Conservation (phyloP, 75 land plant species). For the Pinus tabuliformis region DNA sequence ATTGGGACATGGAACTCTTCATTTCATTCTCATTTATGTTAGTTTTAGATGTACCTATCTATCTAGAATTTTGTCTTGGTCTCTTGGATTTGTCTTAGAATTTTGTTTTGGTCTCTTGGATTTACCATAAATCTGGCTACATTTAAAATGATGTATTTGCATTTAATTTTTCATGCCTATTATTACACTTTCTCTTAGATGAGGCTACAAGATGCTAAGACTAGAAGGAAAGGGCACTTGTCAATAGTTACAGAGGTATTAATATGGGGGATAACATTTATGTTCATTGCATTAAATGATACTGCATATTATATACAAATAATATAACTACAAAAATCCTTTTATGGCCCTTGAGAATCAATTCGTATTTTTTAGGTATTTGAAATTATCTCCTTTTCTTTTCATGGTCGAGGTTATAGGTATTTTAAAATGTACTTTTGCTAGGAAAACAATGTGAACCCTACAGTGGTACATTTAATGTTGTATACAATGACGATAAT, state of each 20-base stretch:
- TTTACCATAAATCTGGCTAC: background rate
- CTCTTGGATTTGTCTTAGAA: no score
- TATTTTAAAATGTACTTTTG: background rate
- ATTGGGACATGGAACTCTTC: no score
- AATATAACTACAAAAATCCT: no score
- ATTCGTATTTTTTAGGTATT: conserved; percentile 54
- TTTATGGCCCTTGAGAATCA: no score
- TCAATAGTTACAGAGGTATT: conserved; percentile 92
- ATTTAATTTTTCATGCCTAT: background rate
- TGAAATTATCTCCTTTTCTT: conserved; percentile 89
- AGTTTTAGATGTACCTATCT: background rate
- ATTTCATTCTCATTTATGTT: no score
- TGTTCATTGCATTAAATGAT: no score
- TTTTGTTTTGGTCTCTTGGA: no score
- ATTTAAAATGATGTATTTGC: background rate
- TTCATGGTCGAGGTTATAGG: conserved; percentile 77
- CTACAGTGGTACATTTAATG: no score
- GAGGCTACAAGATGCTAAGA: conserved; percentile 61
- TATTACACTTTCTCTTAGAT: conserved; percentile 35
- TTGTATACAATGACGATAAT: no score
- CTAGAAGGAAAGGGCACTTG: conserved; percentile 83
- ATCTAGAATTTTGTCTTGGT: no score
- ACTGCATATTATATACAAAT: no score
- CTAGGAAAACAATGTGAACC: no score
- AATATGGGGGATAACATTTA: background rate